Evolutionary conservation across 2,329 filamentous ascomycete species (phyloP).

Genomic region (Ustulina deusta): DNA sequence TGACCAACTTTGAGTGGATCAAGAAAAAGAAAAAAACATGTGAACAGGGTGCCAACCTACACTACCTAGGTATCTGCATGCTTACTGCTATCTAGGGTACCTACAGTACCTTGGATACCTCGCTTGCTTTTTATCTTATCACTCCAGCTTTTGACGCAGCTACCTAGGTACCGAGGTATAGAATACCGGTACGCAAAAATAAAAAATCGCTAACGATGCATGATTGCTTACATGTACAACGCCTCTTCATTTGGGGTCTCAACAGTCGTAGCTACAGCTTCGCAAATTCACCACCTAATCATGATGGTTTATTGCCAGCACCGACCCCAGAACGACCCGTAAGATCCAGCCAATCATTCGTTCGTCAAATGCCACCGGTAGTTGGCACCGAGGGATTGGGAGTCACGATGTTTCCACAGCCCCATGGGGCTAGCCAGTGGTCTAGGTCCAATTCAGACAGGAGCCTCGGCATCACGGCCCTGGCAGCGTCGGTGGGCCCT

Average conservation of each 20-base stretch:
- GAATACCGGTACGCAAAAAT: no score
- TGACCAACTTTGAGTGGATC: background rate
- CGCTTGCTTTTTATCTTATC: background rate
- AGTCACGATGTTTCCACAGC: constrained; percentile 26
- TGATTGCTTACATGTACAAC: background rate
- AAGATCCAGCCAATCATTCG: constrained; percentile 24
- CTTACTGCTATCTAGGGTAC: background rate
- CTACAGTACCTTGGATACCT: background rate
- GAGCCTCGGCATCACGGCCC: constrained; percentile 34
- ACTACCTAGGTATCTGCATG: no score
- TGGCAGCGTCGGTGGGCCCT: constrained; percentile 31
- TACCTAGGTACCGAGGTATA: no score
- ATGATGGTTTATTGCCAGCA: background rate
- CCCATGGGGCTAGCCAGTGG: constrained; percentile 18
- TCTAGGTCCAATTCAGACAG: constrained; percentile 26
- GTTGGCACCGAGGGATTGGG: constrained; percentile 18
- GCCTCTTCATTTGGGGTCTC: background rate
- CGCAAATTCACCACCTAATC: background rate
- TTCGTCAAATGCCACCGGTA: constrained; percentile 17
- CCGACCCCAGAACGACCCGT: constrained; percentile 21
- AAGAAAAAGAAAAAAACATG: background rate
- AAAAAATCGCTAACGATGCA: no score
- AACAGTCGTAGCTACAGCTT: background rate
- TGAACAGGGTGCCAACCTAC: background rate
- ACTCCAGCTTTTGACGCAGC: background rate